Base-by-base conservation (phyloP, 441 rosid species). In the Erodium texanum region DNA sequence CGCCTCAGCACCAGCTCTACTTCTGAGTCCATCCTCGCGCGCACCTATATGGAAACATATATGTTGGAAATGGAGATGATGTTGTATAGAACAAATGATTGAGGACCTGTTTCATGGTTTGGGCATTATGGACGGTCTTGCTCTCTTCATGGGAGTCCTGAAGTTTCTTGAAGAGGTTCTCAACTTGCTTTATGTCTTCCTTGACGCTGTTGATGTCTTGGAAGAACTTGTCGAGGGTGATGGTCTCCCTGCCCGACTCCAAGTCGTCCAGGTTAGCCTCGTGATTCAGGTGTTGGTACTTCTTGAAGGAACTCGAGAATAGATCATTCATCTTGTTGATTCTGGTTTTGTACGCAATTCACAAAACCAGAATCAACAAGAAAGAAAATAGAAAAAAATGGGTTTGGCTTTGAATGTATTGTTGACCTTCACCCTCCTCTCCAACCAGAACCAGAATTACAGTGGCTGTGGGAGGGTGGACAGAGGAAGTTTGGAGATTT, bases 251-350 rank as follows among this genome's bases (percentile, higher is more conserved):
- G 24, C 93, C 89, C 7, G 89, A 70, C 72, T 93, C 97, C 5
- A 87, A 8, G 75, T 93, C 96, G 3, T 87, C 88, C 19, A 81
- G 2, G 65, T 74, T 68, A 1, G 85, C 82, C 79, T 86, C 88
- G 14, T 87, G 84, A 76, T 81, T 84, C 77, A 85, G 80, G 77
- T 87, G 92, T 5, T 88, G 75, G 77, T 88, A 87, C 71, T 54
- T 83, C 77, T 88, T 93, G 76, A 93, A 93, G 41, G 98, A 91
- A 76, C 76, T 85, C 1, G 98, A 89, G 74, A 93, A 82, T 38
- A 93, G 67, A 75, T 93, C 97, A 70, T 93, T 93, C 98, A 93
- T 93, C 78, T 83, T 81, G n/a, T n/a, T n/a, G n/a, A n/a, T n/a
- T n/a, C n/a, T n/a, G n/a, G n/a, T n/a, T n/a, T n/a, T n/a, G n/a